phyloP scores from a whole-genome alignment of 75 land plant species.

The Picea sitchensis region DNA sequence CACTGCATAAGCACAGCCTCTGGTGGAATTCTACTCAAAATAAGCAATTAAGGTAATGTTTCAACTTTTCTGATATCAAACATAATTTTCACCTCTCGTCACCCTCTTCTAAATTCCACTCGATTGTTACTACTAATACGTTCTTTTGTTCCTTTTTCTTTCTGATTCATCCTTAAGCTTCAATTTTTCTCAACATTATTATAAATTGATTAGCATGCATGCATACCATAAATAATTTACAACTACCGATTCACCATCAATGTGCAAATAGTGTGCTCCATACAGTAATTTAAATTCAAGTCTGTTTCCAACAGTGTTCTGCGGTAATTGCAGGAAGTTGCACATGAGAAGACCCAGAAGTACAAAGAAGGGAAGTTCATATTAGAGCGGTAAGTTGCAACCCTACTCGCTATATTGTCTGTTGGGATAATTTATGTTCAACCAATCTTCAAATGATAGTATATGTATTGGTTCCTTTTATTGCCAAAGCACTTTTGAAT shows the following conservation, averaged over 20 bases:
- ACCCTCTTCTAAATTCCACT: too few relatives aligned
- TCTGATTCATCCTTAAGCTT: not conserved
- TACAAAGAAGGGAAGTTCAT: conserved; percentile 66
- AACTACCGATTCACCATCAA: too few relatives aligned
- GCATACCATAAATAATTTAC: too few relatives aligned
- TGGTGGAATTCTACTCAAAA: too few relatives aligned
- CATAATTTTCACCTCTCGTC: too few relatives aligned
- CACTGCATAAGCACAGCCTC: too few relatives aligned
- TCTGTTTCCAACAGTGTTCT: not conserved
- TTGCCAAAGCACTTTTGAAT: not conserved
- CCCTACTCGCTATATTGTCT: not conserved
- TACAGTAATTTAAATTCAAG: not conserved
- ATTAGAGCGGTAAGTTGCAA: conserved; percentile 34
- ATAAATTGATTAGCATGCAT: too few relatives aligned
- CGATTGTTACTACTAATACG: too few relatives aligned
- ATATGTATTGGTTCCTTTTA: not conserved
- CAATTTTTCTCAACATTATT: not conserved
- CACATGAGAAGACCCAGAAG: conserved; percentile 50
- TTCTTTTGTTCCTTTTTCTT: not conserved
- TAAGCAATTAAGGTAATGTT: too few relatives aligned
- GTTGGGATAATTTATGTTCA: not conserved
- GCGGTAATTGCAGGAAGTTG: conserved; percentile 38
- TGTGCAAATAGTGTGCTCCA: too few relatives aligned
- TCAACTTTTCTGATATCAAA: too few relatives aligned
- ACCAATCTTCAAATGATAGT: not conserved